Conservation (phyloP, 345 rosid genomes). For the Euphorbia peplus region DNA sequence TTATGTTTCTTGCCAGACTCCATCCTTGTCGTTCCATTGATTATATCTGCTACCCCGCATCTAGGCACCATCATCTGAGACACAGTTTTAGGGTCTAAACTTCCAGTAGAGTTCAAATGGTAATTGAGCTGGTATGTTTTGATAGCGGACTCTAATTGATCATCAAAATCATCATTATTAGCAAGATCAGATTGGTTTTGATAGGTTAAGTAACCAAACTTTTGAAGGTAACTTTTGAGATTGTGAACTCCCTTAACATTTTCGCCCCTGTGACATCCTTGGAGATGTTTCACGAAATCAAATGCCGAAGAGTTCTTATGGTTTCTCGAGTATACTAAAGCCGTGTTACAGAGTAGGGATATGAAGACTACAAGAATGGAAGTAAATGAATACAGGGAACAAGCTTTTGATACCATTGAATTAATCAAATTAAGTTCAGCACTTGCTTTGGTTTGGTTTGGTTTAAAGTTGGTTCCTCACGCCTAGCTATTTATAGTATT, state of each 20-base stretch:
- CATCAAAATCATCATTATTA: conserved; percentile 27
- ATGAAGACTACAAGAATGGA: too few species aligned
- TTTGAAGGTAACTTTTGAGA: conserved; percentile 30
- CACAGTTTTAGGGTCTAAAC: conserved; percentile 25
- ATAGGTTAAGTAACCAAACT: conserved; percentile 33
- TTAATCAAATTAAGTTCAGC: too few species aligned
- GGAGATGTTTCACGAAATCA: conserved; percentile 26
- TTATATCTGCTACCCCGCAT: conserved; percentile 36
- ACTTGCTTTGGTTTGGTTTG: too few species aligned
- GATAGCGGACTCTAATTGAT: conserved; percentile 25
- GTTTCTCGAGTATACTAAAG: too few species aligned
- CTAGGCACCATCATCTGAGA: conserved; percentile 29
- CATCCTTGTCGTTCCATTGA: conserved; percentile 32
- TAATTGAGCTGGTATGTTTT: conserved; percentile 8
- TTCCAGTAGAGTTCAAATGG: conserved; percentile 24
- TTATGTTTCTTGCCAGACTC: conserved; percentile 9
- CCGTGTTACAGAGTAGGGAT: too few species aligned
- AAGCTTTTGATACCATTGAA: too few species aligned
- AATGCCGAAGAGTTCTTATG: not conserved
- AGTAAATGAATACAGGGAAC: too few species aligned
- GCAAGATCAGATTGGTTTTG: not conserved
- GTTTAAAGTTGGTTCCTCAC: too few species aligned
- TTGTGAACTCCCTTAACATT: conserved; percentile 24
- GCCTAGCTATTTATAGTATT: too few species aligned
- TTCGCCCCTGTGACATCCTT: conserved; percentile 38